Evolutionary conservation across 148 eudicot species (phyloP).

Genomic region (Rheum nobile): DNA sequence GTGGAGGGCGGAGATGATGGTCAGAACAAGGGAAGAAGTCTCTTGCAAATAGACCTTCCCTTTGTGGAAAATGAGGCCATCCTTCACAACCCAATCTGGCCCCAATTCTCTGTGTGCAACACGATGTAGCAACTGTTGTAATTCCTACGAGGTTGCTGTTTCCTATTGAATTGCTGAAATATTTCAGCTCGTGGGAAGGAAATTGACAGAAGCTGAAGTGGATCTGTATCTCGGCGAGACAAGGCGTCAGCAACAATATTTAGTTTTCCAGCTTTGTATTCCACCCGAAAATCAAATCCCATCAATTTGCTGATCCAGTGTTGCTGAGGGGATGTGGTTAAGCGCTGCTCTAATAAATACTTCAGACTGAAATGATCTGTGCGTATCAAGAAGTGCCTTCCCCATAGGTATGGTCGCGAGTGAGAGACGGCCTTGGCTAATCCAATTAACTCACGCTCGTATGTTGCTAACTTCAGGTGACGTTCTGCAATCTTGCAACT

Average conservation of each 20-base stretch:
- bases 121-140: no score
- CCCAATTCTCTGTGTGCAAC: not conserved
- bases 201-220: no score
- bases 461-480: not conserved
- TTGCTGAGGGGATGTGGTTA: not conserved
- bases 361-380: conserved; percentile 4
- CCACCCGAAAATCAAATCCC: not conserved
- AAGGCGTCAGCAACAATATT: no score
- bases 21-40: not conserved
- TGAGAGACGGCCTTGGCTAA: conserved; percentile 8
- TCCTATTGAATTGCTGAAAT: no score
- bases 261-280: no score
- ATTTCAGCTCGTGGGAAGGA: no score
- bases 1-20: not conserved
- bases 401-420: conserved; percentile 7
- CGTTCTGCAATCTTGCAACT: not conserved
- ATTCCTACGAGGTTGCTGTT: no score
- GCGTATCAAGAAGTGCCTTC: not conserved
- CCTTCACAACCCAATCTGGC: not conserved
- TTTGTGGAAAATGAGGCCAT: not conserved
- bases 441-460: conserved; percentile 2
- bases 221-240: no score
- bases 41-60: not conserved
- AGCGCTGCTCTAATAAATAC: not conserved
- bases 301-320: not conserved